Percentiles rank a stretch among this genome's conserved stretches.
These are phyloP conservation scores for Avena sativa DNA, from an alignment of 176 grass and related monocot species.

Conservation along the genomic window DNA sequence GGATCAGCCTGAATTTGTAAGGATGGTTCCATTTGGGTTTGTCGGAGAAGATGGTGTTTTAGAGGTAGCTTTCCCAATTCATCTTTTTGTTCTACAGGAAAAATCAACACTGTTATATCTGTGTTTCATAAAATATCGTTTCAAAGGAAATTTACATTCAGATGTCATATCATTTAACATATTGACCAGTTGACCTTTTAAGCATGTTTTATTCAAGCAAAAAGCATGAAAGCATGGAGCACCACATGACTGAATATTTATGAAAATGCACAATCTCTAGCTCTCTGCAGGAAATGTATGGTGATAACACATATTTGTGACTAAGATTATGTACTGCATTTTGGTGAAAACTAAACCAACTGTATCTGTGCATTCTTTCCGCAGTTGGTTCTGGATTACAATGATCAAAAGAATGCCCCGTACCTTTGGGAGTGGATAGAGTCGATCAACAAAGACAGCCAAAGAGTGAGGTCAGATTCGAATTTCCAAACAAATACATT, in stretches of 20 bases:
- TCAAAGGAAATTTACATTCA: not conserved
- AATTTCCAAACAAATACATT: conserved; percentile 14
- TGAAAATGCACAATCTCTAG: not conserved
- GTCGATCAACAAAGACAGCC: conserved; percentile 60
- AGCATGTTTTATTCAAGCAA: not conserved
- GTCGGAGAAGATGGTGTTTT: conserved; percentile 88
- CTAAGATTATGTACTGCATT: not conserved
- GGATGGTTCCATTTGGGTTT: conserved; percentile 96
- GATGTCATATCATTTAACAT: conserved; percentile 6
- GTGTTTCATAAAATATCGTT: not conserved
- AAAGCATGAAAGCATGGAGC: not conserved
- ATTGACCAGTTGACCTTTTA: not conserved
- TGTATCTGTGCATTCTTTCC: conserved; percentile 28
- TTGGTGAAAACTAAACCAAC: not conserved
- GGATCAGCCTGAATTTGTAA: conserved; percentile 91
- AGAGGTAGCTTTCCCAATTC: conserved; percentile 57
- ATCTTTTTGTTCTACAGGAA: not conserved
- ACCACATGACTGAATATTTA: conserved; percentile 16
- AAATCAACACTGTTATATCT: conserved; percentile 11
- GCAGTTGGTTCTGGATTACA: conserved; percentile 92
- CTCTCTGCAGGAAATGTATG: not conserved
- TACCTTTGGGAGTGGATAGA: conserved; percentile 88
- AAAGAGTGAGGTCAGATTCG: conserved; percentile 63
- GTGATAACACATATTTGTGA: not conserved
- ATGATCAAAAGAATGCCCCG: conserved; percentile 90